Evolutionary conservation across 2,329 filamentous ascomycete genomes (phyloP), one percentile per base, ranked within the genome.

Genomic region (Ascochyta fabae): DNA sequence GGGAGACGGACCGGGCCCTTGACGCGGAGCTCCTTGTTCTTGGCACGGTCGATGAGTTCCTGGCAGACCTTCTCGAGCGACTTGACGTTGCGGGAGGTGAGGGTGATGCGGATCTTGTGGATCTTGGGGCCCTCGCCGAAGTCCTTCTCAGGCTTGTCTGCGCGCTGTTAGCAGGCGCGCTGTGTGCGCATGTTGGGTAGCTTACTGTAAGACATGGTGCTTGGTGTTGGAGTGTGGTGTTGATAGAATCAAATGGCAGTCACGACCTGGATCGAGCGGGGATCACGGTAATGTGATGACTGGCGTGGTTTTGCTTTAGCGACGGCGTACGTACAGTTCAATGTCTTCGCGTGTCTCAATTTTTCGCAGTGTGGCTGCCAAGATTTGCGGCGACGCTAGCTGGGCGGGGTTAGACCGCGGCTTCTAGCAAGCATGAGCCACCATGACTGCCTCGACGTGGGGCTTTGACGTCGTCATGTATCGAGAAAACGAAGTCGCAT

Each of bases 81-180:
- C 88, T 88, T 84, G 78, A 98, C 94, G 84, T 97, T 97, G 85
- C 91, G 91, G 75, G 87, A 91, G 80, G 93, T 95, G 75, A 97
- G 86, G 81, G 94, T 98, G 87, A 98, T 97, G 80, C 94, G 91
- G 87, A 96, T 96, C 84, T 93, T 92, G 89, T 96, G 92, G 84
- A 90, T 89, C 88, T 96, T 96, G 87, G 91, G 91, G 80, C 88
- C 88, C 80, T 96, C 93, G 83, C 86, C 90, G 81, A 91, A 90
- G 76, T 93, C 74, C 88, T 97, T 96, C 81, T 96, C 93, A 78
- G 85, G 83, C 88, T 97, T 96, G 82, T 96, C 68, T 71, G 52
- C 38, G 39, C 33, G 36, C 27, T 48, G 52, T 68, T 58, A 68
- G 61, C 16, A 45, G 34, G 42, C 41, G 48, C 43, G 24, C 29